Percentiles rank a stretch among this genome's conserved stretches.
These are phyloP conservation scores for Pelargonium nanum DNA, from an alignment of 345 rosid species.

Conservation along the genomic window DNA sequence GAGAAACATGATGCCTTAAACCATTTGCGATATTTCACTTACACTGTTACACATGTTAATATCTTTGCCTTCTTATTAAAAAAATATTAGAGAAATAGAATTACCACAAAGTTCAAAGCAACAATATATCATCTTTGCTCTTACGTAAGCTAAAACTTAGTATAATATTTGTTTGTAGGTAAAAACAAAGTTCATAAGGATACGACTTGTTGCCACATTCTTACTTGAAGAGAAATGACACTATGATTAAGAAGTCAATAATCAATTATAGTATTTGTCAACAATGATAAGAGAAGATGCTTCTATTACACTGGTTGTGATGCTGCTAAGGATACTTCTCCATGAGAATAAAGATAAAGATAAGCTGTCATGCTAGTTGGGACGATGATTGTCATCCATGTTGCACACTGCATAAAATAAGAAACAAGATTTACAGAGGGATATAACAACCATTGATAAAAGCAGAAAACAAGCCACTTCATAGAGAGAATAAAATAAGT, in stretches of 20 bases:
- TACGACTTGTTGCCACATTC: not conserved
- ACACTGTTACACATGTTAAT: not conserved
- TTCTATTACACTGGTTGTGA: conserved; percentile 99
- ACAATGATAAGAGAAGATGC: conserved; percentile 39
- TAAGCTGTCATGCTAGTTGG: conserved; percentile 93
- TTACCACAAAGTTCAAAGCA: not conserved
- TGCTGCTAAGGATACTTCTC: conserved; percentile 91
- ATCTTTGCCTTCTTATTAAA: not conserved
- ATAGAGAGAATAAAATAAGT: no score
- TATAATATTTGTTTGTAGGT: not conserved
- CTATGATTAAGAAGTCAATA: not conserved
- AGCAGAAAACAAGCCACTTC: no score
- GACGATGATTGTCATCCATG: conserved; percentile 90
- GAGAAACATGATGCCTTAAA: not conserved
- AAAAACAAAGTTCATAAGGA: not conserved
- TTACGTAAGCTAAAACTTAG: not conserved
- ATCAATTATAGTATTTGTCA: not conserved
- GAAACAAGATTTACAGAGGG: not conserved
- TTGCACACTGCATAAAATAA: conserved; percentile 65
- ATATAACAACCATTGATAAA: not conserved
- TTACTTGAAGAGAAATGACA: not conserved
- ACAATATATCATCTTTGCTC: not conserved
- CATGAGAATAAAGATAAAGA: conserved; percentile 88
- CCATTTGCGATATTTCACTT: not conserved
- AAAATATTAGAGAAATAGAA: not conserved